These are phyloP conservation scores for Ganoderma lingzhi DNA, from an alignment of 1,284 basidiomycete species.

Conservation along the genomic window DNA sequence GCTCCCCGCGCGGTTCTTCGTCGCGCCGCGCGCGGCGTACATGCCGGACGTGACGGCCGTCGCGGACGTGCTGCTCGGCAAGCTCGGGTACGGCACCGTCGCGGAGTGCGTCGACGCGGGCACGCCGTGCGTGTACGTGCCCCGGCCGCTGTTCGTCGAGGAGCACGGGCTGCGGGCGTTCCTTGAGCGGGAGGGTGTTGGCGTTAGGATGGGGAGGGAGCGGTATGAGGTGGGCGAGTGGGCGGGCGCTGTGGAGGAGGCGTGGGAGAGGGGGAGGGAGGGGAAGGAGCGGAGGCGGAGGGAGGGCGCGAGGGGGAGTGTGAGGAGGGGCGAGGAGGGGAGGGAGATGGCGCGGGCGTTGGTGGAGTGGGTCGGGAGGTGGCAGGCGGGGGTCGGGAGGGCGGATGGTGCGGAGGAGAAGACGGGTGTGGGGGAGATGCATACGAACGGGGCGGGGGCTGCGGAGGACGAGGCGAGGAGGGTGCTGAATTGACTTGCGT, in stretches of 20 bases:
- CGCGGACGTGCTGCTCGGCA: constrained; percentile 80
- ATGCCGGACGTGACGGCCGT: constrained; percentile 83
- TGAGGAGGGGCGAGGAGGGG: constrained; percentile 52
- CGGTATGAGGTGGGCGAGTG: constrained; percentile 77
- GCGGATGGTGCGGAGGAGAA: background rate
- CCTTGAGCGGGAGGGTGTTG: constrained; percentile 66
- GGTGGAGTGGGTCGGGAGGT: constrained; percentile 56
- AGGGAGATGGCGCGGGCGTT: constrained; percentile 57
- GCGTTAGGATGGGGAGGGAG: constrained; percentile 67
- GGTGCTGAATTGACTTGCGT: background rate
- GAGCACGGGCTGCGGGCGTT: constrained; percentile 76
- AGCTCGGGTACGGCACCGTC: constrained; percentile 79
- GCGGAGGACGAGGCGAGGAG: background rate
- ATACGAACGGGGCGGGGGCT: background rate
- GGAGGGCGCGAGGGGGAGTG: constrained; percentile 50
- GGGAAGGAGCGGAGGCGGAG: constrained; percentile 51
- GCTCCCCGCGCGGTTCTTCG: constrained; percentile 75
- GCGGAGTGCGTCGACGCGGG: constrained; percentile 74
- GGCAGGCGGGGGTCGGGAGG: constrained; percentile 36
- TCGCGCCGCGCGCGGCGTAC: constrained; percentile 78
- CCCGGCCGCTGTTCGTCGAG: constrained; percentile 80
- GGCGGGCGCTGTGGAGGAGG: constrained; percentile 63
- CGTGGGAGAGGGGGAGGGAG: constrained; percentile 56
- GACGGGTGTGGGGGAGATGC: background rate
- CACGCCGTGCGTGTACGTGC: constrained; percentile 80